Conservation (phyloP, 176 grass and related monocot species). For the Eleusine coracana region DNA sequence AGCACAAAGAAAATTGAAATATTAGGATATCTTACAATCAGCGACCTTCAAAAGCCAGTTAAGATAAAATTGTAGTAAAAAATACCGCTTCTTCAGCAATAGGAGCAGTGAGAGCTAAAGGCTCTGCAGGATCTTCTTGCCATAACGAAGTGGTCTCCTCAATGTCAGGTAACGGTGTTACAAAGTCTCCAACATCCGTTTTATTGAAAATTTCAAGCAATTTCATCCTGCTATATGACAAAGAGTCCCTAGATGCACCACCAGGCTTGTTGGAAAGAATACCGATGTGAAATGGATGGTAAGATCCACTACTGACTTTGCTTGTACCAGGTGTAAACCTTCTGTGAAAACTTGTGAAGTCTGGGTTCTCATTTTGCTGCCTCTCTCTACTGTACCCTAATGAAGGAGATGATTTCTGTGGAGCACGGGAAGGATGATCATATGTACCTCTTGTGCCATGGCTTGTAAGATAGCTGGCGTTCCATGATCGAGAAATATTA, state of each 20-base stretch:
- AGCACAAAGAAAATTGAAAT: constrained; percentile 28
- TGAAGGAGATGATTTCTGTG: constrained; percentile 50
- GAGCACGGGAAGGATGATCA: constrained; percentile 46
- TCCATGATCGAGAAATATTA: constrained; percentile 79
- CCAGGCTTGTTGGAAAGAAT: constrained; percentile 60
- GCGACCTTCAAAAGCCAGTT: constrained; percentile 11
- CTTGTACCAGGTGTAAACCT: constrained; percentile 60
- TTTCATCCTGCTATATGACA: constrained; percentile 95
- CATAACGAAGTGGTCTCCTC: constrained; percentile 49
- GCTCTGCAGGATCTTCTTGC: constrained; percentile 68
- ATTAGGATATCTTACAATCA: constrained; percentile 20
- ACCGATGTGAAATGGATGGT: constrained; percentile 52
- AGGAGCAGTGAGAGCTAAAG: constrained; percentile 78
- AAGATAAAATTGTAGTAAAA: constrained; percentile 34
- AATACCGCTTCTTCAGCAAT: constrained; percentile 80
- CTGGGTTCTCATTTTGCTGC: constrained; percentile 47
- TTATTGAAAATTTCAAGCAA: constrained; percentile 88
- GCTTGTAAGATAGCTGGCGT: constrained; percentile 59
- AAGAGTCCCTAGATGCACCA: constrained; percentile 52
- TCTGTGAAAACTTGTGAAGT: constrained; percentile 53
- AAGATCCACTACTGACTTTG: constrained; percentile 42
- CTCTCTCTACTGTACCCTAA: constrained; percentile 66
- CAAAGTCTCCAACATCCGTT: constrained; percentile 62
- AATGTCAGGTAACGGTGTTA: constrained; percentile 50
- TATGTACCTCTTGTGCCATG: constrained; percentile 59